A percentile compares a stretch with the other conserved stretches of the same genome.
Conservation (phyloP, 306 rosid genomes). For the Chamaecrista fasciculata region DNA sequence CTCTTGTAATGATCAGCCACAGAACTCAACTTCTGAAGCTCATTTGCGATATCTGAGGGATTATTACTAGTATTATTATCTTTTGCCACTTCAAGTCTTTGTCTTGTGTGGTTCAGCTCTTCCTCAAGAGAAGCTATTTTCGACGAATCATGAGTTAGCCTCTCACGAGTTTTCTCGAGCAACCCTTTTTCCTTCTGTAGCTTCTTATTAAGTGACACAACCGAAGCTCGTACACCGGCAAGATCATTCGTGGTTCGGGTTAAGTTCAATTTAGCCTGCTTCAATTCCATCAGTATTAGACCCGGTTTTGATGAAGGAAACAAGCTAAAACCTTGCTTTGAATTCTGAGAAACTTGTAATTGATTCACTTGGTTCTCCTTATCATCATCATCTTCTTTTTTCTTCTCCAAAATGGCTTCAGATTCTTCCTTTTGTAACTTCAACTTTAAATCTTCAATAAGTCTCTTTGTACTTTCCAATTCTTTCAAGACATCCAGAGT, state of each 20-base stretch:
- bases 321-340: slow-evolving; percentile 30
- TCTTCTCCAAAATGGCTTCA: slow-evolving; percentile 25
- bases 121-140: slow-evolving; percentile 72
- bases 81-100: slow-evolving; percentile 59
- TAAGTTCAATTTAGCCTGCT: slow-evolving; percentile 81
- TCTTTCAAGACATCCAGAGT: slow-evolving; percentile 44
- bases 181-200: slow-evolving; percentile 69
- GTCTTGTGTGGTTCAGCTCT: slow-evolving; percentile 70
- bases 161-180: slow-evolving; percentile 77
- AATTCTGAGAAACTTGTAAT: slow-evolving; percentile 16
- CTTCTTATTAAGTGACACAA: slow-evolving; percentile 64
- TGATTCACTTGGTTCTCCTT: slow-evolving; percentile 57
- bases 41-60: slow-evolving; percentile 57
- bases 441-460: slow-evolving; percentile 40
- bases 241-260: slow-evolving; percentile 69
- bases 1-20: slow-evolving; percentile 75
- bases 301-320: slow-evolving; percentile 51
- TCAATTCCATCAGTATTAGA: slow-evolving; percentile 68
- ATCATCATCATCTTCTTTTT: slow-evolving; percentile 46
- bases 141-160: slow-evolving; percentile 60
- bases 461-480: slow-evolving; percentile 43
- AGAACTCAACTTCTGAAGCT: slow-evolving; percentile 59
- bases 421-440: slow-evolving; percentile 46
- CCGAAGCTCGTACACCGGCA: slow-evolving; percentile 77
- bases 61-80: slow-evolving; percentile 52